These are phyloP conservation scores for Emergomyces africanus DNA, from an alignment of 2,329 filamentous ascomycete species.

Conservation along the genomic window DNA sequence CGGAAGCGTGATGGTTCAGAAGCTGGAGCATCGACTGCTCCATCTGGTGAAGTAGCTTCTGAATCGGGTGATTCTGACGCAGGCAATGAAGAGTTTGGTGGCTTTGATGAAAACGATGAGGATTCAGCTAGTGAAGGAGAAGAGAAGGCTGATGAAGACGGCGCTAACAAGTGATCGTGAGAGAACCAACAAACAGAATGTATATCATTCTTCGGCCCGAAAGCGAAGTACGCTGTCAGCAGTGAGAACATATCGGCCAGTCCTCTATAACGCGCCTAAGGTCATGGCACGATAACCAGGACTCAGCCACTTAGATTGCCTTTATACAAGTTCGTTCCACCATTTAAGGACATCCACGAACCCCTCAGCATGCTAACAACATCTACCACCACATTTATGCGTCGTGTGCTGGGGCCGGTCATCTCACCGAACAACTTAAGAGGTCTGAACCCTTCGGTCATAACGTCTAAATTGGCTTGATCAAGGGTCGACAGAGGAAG, in stretches of 20 bases:
- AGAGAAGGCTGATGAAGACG: neutral
- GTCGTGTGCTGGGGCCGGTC: neutral
- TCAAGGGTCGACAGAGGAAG: neutral
- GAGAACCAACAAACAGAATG: neutral
- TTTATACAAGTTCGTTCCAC: neutral
- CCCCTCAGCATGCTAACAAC: neutral
- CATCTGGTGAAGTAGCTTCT: conserved; percentile 14
- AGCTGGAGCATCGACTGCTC: conserved; percentile 22
- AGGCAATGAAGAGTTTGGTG: conserved; percentile 32
- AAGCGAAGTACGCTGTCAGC: neutral
- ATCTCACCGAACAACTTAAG: neutral
- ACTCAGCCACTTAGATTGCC: neutral
- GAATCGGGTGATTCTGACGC: conserved; percentile 28
- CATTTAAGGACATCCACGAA: neutral
- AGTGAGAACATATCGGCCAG: neutral
- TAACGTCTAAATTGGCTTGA: neutral
- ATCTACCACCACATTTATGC: neutral
- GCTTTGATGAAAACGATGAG: conserved; percentile 31
- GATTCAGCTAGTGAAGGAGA: conserved; percentile 10
- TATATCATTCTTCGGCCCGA: neutral
- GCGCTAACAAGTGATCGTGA: neutral
- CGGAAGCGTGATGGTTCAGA: conserved; percentile 55
- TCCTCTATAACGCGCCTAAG: neutral
- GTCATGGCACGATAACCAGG: neutral
- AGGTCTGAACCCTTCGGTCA: neutral